Conservation (phyloP, 139 green algal species). For the Volvox africanus region DNA sequence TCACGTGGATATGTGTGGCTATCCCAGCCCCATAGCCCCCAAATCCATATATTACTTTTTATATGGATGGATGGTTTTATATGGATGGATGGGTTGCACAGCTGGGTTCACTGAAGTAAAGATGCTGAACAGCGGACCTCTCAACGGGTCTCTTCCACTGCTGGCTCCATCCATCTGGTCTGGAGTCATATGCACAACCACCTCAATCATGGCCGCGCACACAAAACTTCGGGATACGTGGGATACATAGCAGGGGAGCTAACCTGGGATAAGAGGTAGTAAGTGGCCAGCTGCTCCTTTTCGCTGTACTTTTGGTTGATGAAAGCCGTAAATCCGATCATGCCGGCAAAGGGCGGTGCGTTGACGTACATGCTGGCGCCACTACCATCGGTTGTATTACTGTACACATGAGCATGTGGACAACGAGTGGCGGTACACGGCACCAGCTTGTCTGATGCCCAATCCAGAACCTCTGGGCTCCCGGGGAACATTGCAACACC, state of each 20-base stretch:
- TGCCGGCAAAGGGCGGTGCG: not conserved
- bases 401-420: not conserved
- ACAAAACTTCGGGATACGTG: no score
- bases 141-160: not conserved
- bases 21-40: no score
- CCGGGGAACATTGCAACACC: not conserved
- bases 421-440: not conserved
- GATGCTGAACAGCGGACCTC: no score
- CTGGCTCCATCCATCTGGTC: no score
- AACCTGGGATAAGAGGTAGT: slow-evolving; percentile 11
- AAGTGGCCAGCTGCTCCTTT: not conserved
- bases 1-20: no score
- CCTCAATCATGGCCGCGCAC: not conserved
- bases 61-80: not conserved
- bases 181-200: not conserved
- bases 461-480: not conserved
- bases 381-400: not conserved
- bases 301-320: not conserved
- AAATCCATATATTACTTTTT: not conserved
- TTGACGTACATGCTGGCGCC: not conserved
- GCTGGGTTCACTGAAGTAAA: not conserved
- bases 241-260: no score
- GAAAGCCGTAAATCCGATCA: not conserved
- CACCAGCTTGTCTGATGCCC: not conserved
- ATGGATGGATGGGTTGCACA: not conserved